Evolutionary conservation across 805 yeast genomes (phyloP), one percentile per base, ranked within the genome.

Genomic region (Yueomyces sinensis): DNA sequence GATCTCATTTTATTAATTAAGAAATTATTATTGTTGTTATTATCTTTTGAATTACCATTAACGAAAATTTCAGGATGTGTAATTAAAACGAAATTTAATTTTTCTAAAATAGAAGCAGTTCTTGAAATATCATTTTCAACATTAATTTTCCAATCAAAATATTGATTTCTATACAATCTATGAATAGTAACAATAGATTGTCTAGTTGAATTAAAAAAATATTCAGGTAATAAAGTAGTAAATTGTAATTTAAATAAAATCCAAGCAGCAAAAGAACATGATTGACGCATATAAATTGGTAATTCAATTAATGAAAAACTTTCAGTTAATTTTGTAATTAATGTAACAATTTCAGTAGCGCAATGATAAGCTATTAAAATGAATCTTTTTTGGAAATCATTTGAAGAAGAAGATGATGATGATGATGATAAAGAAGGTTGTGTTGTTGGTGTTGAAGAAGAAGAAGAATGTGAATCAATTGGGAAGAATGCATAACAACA

Each of bases 151-250:
- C 96, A 87, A 5, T 94, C 87, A 3, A 91, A 77, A 27, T 84
- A 63, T 56, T 89, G 86, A 50, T 87, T 87, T 56, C 95, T 68
- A 53, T 74, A 82, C 31, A 86, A 61, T 51, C 95, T 66, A 56
- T 87, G 95, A 3, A 84, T 93, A 0, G 95, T 87, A 13, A 87
- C 95, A 46, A 87, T 82, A 4, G 93, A 81, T 56, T 87, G 95
- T 43, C 96, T 69, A 1, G 95, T 87, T 22, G 93, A 79, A 47
- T 84, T 94, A 29, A 83, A 73, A 49, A 77, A 82, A 52, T 73
- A 55, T 34, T 78, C 46, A 32, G 79, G 55, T 32, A 84, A 62
- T 39, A 75, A 66, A 3, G 93, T 82, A 0, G 93, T 78, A 37
- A 83, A 61, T 47, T 84, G 94, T 29, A 87, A 63, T 44, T 87